Conservation (phyloP, 2,329 filamentous ascomycete species). For the Hymenoscyphus scutula region DNA sequence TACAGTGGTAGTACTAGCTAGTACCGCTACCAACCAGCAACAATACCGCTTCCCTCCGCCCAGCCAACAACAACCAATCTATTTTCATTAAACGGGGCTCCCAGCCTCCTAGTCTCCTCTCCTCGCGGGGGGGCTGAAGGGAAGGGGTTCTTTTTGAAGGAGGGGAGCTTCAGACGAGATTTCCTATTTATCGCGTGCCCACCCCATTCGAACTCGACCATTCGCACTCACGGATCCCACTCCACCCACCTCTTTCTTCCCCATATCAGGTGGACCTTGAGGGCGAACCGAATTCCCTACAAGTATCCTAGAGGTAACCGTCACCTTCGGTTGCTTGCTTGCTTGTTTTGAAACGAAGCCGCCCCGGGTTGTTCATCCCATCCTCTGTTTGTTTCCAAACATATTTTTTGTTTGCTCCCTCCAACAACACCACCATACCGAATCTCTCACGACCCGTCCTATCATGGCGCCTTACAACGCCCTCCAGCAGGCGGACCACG, state of each 20-base stretch:
- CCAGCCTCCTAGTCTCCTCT: too few species aligned
- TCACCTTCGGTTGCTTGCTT: slow-evolving; percentile 1
- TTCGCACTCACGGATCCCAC: background rate
- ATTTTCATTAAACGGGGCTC: background rate
- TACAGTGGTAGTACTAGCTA: too few species aligned
- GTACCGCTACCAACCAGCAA: background rate
- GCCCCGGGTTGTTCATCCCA: background rate
- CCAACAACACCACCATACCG: slow-evolving; percentile 10
- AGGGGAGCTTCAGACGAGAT: background rate
- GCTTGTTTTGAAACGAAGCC: background rate
- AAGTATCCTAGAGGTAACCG: too few species aligned
- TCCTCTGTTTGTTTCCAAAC: background rate
- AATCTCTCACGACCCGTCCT: background rate
- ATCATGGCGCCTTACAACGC: slow-evolving; percentile 17
- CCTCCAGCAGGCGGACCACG: slow-evolving; percentile 17
- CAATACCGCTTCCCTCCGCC: background rate
- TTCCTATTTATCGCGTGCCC: background rate
- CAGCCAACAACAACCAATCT: slow-evolving; percentile 3
- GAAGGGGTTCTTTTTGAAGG: background rate
- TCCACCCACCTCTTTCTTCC: background rate
- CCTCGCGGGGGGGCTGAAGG: background rate
- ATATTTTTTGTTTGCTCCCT: background rate
- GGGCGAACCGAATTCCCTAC: background rate
- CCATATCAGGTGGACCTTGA: background rate
- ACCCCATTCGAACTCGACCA: background rate